phyloP scores from a whole-genome alignment of 371 early-diverging fungal genomes.

The Catenaria anguillulae region DNA sequence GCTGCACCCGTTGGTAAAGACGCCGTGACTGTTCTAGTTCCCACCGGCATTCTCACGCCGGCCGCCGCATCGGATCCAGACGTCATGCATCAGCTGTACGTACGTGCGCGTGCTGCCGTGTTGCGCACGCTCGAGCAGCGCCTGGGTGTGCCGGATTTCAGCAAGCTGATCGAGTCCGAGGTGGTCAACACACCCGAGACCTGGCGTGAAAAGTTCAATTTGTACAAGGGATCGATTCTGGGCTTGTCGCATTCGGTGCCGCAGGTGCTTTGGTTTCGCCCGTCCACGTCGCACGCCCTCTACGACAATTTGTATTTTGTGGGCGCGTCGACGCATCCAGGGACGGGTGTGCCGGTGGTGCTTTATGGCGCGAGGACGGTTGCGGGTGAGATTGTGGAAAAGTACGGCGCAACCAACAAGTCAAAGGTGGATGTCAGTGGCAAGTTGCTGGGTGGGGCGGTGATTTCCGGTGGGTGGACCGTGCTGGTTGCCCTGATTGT shows the following conservation, averaged over 20 bases:
- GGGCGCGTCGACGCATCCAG: constrained; percentile 48
- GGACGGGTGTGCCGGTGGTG: constrained; percentile 52
- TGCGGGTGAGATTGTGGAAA: constrained; percentile 19
- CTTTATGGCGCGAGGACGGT: constrained; percentile 40
- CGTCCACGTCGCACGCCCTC: constrained; percentile 35
- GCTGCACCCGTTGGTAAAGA: constrained; percentile 39
- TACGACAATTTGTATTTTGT: constrained; percentile 46
- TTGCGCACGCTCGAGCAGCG: constrained; percentile 24
- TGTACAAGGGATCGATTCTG: constrained; percentile 43
- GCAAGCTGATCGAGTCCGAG: constrained; percentile 31
- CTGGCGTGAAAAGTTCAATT: constrained; percentile 43
- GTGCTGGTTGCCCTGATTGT: too few relatives aligned
- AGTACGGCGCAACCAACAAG: neutral
- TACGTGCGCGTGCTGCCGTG: constrained; percentile 34
- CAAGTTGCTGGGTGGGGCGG: too few relatives aligned
- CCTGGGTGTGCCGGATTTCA: constrained; percentile 24
- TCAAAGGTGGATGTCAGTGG: too few relatives aligned
- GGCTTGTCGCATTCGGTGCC: constrained; percentile 35
- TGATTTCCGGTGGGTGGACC: too few relatives aligned
- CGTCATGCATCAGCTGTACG: constrained; percentile 18
- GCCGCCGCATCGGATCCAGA: constrained; percentile 17
- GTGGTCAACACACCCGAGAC: constrained; percentile 36
- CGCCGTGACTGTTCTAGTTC: constrained; percentile 38
- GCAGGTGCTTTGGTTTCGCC: constrained; percentile 45
- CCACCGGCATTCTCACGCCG: constrained; percentile 12